These are phyloP conservation scores for Pyrenula massariospora DNA, from an alignment of 495 filamentous ascomycete genomes.

Conservation along the genomic window DNA sequence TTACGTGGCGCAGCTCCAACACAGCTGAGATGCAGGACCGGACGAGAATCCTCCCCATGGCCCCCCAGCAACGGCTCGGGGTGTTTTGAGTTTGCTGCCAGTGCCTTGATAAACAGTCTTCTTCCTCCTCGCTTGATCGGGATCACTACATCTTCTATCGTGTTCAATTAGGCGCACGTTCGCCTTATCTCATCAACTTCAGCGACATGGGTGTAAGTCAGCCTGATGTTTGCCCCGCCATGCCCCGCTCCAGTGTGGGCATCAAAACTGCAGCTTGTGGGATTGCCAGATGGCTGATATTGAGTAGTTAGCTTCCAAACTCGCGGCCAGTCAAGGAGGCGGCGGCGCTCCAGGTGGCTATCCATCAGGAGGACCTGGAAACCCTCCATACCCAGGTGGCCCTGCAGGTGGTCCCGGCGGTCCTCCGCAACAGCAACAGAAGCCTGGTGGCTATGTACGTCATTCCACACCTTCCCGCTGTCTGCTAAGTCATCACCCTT, in stretches of 20 bases:
- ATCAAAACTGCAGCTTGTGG: neutral
- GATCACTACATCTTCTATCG: no score
- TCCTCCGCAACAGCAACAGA: conserved; percentile 20
- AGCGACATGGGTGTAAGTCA: neutral
- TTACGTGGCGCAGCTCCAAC: no score
- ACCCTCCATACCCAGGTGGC: conserved; percentile 9
- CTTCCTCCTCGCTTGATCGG: no score
- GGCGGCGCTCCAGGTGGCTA: conserved; percentile 16
- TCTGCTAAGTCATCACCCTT: neutral
- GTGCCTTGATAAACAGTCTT: neutral
- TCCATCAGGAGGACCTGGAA: conserved; percentile 21
- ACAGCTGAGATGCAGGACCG: no score
- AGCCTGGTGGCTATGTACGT: conserved; percentile 27
- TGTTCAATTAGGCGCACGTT: no score
- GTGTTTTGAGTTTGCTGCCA: neutral
- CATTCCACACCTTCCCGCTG: neutral
- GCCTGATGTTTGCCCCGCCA: neutral
- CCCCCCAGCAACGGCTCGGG: neutral
- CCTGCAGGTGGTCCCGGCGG: conserved; percentile 32
- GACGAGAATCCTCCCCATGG: no score
- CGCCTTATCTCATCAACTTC: neutral
- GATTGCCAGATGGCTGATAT: neutral
- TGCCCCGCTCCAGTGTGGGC: neutral
- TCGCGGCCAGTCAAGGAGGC: conserved; percentile 25
- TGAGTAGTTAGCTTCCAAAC: conserved; percentile 32